phyloP scores from a whole-genome alignment of 345 rosid species.

The Eucalyptus sp. region DNA sequence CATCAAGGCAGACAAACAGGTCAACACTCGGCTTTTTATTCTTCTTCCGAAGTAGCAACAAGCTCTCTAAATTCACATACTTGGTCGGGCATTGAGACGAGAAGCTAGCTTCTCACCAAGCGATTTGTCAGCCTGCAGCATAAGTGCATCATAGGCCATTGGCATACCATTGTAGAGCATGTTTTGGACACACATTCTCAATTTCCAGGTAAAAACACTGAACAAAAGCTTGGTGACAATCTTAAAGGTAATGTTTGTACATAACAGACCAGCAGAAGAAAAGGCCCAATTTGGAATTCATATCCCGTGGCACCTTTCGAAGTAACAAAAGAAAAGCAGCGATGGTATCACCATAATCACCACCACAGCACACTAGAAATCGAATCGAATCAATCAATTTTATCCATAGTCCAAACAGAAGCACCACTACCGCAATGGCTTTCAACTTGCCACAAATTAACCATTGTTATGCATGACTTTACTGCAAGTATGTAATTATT shows the following conservation, averaged over 20 bases:
- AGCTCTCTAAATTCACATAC: neutral
- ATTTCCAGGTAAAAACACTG: neutral
- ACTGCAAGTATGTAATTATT: neutral
- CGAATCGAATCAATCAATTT: neutral
- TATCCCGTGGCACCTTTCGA: too few relatives aligned
- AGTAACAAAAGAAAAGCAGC: neutral
- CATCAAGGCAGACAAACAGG: neutral
- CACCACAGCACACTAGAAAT: neutral
- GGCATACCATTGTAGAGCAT: neutral
- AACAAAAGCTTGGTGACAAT: neutral
- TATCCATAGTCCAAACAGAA: neutral
- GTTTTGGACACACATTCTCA: neutral
- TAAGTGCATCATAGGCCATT: neutral
- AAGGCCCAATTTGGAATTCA: neutral
- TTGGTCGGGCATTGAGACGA: conserved; percentile 62
- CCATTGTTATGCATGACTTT: neutral
- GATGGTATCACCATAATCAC: neutral
- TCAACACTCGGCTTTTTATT: neutral
- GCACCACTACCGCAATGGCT: neutral
- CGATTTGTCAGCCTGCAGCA: conserved; percentile 34
- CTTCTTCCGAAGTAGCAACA: neutral
- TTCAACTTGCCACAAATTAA: neutral
- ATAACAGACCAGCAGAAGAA: neutral
- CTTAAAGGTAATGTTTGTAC: neutral
- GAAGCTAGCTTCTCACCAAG: conserved; percentile 73